Conservation (phyloP, 2,329 filamentous ascomycete genomes). For the Fusarium protoensiforme region DNA sequence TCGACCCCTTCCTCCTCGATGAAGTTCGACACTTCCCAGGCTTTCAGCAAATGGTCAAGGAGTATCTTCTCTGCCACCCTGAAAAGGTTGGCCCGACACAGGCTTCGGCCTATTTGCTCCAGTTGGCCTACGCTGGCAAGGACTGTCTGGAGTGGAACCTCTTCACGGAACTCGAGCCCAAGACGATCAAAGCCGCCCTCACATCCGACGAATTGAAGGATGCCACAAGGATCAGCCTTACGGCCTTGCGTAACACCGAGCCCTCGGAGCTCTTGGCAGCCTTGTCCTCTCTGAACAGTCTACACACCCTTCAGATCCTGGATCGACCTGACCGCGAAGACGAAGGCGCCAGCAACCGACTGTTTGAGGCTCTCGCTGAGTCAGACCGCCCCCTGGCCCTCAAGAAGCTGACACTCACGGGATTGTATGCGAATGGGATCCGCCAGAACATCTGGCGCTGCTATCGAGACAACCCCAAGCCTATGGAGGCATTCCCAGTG, state of each 20-base stretch:
- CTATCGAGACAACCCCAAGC: neutral
- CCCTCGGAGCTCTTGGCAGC: neutral
- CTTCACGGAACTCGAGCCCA: neutral
- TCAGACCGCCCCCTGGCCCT: neutral
- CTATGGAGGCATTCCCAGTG: neutral
- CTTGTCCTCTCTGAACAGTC: neutral
- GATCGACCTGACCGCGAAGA: neutral
- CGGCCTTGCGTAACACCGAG: neutral
- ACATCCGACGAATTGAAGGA: neutral
- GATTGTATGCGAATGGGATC: slow-evolving; percentile 1
- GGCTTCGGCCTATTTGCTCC: neutral
- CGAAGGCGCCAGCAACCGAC: neutral
- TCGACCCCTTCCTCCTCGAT: neutral
- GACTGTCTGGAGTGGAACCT: neutral
- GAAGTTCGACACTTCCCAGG: neutral
- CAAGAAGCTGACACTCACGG: slow-evolving; percentile 9
- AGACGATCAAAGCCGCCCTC: neutral
- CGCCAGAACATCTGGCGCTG: neutral
- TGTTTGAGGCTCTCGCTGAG: neutral
- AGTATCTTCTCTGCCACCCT: neutral
- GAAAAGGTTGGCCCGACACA: neutral
- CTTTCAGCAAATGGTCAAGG: neutral
- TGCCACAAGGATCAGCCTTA: neutral
- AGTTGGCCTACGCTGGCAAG: neutral
- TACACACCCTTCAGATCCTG: slow-evolving; percentile 6